Conservation (phyloP, 441 rosid genomes). For the Arabidopsis hybrid region DNA sequence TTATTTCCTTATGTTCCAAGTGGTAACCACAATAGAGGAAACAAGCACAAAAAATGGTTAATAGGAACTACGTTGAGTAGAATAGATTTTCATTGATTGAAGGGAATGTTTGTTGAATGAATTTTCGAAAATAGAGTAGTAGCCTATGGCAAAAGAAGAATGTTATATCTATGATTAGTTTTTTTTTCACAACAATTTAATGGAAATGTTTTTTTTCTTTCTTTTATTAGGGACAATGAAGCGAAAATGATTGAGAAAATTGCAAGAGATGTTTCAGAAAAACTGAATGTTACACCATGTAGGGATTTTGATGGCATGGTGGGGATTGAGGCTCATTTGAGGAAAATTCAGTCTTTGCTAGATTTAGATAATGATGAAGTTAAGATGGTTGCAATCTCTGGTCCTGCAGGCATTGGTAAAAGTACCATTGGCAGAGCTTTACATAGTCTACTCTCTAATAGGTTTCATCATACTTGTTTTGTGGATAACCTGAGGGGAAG, state of each 20-base stretch:
- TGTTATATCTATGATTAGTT: background rate
- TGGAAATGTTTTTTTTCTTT: background rate
- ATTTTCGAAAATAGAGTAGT: too few species aligned
- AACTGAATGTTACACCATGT: background rate
- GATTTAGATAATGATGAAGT: background rate
- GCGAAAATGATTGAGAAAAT: background rate
- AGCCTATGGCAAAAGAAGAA: background rate
- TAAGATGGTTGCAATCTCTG: conserved; percentile 23
- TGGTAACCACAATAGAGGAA: background rate
- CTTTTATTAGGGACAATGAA: background rate
- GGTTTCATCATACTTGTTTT: conserved; percentile 31
- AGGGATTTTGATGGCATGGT: background rate
- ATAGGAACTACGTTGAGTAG: too few species aligned
- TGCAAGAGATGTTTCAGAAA: background rate
- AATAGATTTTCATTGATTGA: background rate
- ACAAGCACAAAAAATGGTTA: too few species aligned
- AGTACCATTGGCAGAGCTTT: conserved; percentile 31
- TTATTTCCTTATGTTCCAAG: too few species aligned
- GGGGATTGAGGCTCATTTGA: background rate
- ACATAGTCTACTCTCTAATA: background rate
- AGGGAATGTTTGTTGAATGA: background rate
- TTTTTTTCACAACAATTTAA: background rate
- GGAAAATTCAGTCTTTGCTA: background rate
- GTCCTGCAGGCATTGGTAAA: conserved; percentile 20
- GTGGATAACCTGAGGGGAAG: conserved; percentile 14